A percentile compares a stretch with the other conserved stretches of the same genome.
These are phyloP conservation scores for Corynespora cassiicola DNA, from an alignment of 2,329 filamentous ascomycete species.

Conservation along the genomic window DNA sequence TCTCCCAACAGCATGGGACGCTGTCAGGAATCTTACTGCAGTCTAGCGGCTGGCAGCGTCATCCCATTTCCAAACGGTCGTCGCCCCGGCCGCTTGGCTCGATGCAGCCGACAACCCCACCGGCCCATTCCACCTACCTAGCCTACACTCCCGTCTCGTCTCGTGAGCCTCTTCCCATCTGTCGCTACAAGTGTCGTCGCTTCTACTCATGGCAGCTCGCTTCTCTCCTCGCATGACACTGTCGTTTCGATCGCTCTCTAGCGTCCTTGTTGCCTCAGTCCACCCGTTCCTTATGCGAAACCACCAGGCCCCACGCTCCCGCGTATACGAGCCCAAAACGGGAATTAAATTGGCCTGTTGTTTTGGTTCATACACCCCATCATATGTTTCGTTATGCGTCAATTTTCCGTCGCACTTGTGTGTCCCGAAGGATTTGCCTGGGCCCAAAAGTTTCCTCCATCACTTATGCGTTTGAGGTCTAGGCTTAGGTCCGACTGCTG, in stretches of 20 bases:
- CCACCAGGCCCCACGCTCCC: slow-evolving; percentile 3
- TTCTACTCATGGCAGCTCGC: slow-evolving; percentile 1
- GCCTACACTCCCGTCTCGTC: slow-evolving; percentile 4
- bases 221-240: neutral
- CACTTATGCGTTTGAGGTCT: too few species aligned
- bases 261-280: neutral
- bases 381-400: slow-evolving; percentile 3
- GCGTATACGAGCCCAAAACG: slow-evolving; percentile 5
- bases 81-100: slow-evolving; percentile 5
- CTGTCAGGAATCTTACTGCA: slow-evolving; percentile 4
- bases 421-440: neutral
- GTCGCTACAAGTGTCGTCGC: slow-evolving; percentile 3
- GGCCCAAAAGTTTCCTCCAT: neutral
- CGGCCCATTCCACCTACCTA: neutral
- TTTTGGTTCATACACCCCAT: slow-evolving; percentile 1
- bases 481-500: neutral
- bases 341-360: neutral
- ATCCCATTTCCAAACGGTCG: slow-evolving; percentile 3
- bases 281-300: slow-evolving; percentile 9
- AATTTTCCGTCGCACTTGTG: neutral
- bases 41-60: slow-evolving; percentile 6
- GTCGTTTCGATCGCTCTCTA: neutral
- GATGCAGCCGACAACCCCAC: neutral
- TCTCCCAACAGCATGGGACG: slow-evolving; percentile 10
- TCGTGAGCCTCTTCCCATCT: slow-evolving; percentile 13